These are phyloP conservation scores for Arctium lappa DNA, from an alignment of 129 eudicot species.

Conservation along the genomic window DNA sequence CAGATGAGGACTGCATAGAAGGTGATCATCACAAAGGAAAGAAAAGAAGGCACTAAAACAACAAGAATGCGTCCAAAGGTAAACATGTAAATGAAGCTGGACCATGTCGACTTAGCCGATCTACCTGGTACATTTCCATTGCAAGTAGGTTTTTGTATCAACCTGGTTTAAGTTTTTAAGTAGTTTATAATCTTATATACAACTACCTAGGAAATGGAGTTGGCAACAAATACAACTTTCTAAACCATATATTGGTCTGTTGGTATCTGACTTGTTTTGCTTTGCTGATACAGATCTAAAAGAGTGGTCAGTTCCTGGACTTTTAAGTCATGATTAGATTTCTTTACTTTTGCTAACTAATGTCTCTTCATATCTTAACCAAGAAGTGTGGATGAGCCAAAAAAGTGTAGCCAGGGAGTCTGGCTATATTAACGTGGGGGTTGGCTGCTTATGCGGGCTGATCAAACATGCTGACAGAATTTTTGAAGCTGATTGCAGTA, in stretches of 20 bases:
- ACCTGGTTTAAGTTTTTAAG: constrained; percentile 13
- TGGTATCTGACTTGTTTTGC: constrained; percentile 40
- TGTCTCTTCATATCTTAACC: constrained; percentile 27
- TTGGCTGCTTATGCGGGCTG: constrained; percentile 36
- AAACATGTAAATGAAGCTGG: constrained; percentile 37
- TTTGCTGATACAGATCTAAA: constrained; percentile 43
- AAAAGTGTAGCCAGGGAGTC: constrained; percentile 32
- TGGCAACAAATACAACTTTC: constrained; percentile 14
- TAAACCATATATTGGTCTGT: constrained; percentile 12
- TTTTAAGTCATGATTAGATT: constrained; percentile 27
- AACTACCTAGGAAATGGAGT: neutral
- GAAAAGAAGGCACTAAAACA: constrained; percentile 35
- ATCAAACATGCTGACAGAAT: constrained; percentile 18
- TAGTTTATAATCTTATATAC: constrained; percentile 11
- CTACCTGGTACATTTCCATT: constrained; percentile 28
- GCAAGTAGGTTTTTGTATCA: constrained; percentile 34
- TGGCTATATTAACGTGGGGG: constrained; percentile 20
- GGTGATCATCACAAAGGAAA: constrained; percentile 24
- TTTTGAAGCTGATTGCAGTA: constrained; percentile 33
- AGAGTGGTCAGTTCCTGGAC: constrained; percentile 39
- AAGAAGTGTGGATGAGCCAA: constrained; percentile 44
- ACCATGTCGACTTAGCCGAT: constrained; percentile 8
- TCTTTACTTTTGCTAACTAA: constrained; percentile 33
- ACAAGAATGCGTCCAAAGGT: constrained; percentile 33
- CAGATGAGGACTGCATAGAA: constrained; percentile 29